Evolutionary conservation across 805 yeast genomes (phyloP).

Genomic region (Metschnikowia kofuensis): DNA sequence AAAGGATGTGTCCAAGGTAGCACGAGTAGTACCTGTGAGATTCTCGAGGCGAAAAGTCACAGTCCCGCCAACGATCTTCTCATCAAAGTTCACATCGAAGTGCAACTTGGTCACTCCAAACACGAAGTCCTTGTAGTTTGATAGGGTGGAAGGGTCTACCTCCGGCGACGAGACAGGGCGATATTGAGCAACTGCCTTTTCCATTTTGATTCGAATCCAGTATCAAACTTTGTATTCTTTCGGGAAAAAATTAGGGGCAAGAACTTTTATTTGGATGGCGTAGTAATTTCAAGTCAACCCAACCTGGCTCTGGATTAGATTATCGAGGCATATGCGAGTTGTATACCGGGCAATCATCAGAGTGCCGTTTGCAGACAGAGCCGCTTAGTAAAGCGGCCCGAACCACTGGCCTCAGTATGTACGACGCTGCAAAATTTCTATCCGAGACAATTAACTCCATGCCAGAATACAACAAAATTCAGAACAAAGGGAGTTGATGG

Average conservation of each 20-base stretch:
- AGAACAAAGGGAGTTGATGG: neutral
- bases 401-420: no score
- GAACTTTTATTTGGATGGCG: neutral
- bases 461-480: neutral
- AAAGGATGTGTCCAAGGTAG: conserved; percentile 70
- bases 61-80: conserved; percentile 50
- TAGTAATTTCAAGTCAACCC: no score
- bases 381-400: conserved; percentile 5
- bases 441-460: neutral
- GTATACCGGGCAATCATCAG: conserved; percentile 4
- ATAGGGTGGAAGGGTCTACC: conserved; percentile 71
- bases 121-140: conserved; percentile 59
- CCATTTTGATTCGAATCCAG: conserved; percentile 1
- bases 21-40: conserved; percentile 22
- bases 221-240: no score
- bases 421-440: no score
- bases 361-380: conserved; percentile 5
- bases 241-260: neutral
- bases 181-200: conserved; percentile 10
- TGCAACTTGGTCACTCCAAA: conserved; percentile 52
- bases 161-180: conserved; percentile 18
- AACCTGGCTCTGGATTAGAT: neutral
- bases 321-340: neutral
- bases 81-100: conserved; percentile 54
- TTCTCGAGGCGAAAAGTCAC: conserved; percentile 47